phyloP scores from a whole-genome alignment of 164 flowering plant species.

The Annona squamosa region DNA sequence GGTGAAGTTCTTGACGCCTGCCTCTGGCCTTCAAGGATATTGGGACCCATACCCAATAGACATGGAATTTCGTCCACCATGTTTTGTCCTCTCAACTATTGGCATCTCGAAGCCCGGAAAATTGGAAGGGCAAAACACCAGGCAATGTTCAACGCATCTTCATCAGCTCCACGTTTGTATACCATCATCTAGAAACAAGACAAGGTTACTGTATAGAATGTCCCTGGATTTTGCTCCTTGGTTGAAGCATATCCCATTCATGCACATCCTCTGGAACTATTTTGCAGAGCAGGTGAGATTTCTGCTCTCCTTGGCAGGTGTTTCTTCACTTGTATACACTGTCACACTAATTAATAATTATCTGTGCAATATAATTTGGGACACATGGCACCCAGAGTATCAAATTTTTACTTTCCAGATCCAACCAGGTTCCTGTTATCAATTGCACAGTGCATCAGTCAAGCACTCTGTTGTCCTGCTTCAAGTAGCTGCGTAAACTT shows the following conservation, averaged over 20 bases:
- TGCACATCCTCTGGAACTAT: slow-evolving; percentile 78
- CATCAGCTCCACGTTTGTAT: slow-evolving; percentile 97
- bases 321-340: too few species aligned
- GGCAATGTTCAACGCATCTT: slow-evolving; percentile 80
- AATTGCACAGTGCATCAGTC: too few species aligned
- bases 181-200: slow-evolving; percentile 70
- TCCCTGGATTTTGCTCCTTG: slow-evolving; percentile 93
- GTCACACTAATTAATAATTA: too few species aligned
- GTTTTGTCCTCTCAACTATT: slow-evolving; percentile 91
- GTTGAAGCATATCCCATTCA: slow-evolving; percentile 73
- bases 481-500: too few species aligned
- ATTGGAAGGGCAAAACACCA: slow-evolving; percentile 76
- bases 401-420: too few species aligned
- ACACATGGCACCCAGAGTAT: too few species aligned
- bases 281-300: slow-evolving; percentile 87
- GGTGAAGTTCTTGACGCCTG: slow-evolving; percentile 91
- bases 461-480: too few species aligned
- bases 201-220: slow-evolving; percentile 88
- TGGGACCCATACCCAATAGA: slow-evolving; percentile 99
- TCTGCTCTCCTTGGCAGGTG: neutral
- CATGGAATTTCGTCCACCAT: slow-evolving; percentile 97
- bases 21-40: slow-evolving; percentile 92
- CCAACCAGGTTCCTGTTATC: too few species aligned
- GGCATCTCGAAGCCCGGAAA: slow-evolving; percentile 98
- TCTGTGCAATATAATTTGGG: too few species aligned